Conservation (phyloP, 1,139 yeast genomes). For the Yamadazyma jaroonii region DNA sequence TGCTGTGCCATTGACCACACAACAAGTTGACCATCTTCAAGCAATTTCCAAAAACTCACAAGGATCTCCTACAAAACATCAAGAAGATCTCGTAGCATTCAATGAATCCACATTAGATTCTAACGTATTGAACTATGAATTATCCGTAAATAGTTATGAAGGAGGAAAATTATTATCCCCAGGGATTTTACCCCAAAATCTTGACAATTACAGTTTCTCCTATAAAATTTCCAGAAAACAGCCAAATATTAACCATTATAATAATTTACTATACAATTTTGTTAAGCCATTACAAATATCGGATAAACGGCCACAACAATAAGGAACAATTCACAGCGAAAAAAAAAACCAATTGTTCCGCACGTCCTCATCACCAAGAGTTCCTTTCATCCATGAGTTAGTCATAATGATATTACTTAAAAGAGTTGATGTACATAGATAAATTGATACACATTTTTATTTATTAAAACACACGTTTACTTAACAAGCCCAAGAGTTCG, state of each 20-base stretch:
- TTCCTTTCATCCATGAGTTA: conserved; percentile 1
- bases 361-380: not conserved
- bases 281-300: not conserved
- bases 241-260: not conserved
- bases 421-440: no score
- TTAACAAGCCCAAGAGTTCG: not conserved
- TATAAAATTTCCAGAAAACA: conserved; percentile 9
- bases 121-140: conserved; percentile 8
- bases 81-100: conserved; percentile 6
- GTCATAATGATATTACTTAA: not conserved
- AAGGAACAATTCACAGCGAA: no score
- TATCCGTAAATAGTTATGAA: conserved; percentile 7
- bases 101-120: conserved; percentile 5
- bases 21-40: conserved; percentile 25
- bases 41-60: conserved; percentile 15
- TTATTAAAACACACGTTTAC: no score
- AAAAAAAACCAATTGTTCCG: conserved; percentile 1
- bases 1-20: conserved; percentile 32
- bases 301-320: not conserved
- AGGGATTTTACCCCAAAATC: conserved; percentile 8
- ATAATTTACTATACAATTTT: not conserved
- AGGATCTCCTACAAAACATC: conserved; percentile 5
- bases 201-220: conserved; percentile 9
- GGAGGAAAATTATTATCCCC: conserved; percentile 6
- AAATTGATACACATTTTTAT: no score